Conservation (phyloP, 345 rosid species). For the Leavenworthia alabamica region DNA sequence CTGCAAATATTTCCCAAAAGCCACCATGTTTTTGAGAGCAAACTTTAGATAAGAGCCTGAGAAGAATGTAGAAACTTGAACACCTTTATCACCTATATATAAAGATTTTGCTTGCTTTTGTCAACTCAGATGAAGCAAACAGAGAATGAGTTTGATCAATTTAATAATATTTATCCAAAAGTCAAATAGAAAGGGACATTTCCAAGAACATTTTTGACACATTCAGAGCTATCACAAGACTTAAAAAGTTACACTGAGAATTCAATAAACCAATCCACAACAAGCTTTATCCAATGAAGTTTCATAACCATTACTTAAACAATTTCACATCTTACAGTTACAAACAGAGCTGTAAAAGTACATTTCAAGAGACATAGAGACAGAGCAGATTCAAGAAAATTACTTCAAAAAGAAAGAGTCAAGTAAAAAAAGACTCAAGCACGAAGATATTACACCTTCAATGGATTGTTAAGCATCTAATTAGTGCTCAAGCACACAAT, state of each 20-base stretch:
- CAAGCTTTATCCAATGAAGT: background rate
- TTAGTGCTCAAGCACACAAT: constrained; percentile 34
- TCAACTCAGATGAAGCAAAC: constrained; percentile 20
- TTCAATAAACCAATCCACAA: background rate
- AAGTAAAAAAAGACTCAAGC: constrained; percentile 19
- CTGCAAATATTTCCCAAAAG: constrained; percentile 83
- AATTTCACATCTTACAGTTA: background rate
- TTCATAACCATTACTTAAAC: background rate
- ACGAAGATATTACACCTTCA: constrained; percentile 19
- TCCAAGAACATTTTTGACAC: background rate
- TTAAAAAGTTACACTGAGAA: background rate
- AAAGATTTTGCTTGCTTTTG: constrained; percentile 17
- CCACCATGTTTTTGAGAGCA: constrained; percentile 56
- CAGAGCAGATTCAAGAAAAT: background rate
- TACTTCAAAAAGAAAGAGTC: constrained; percentile 15
- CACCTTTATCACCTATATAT: constrained; percentile 23
- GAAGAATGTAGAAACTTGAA: constrained; percentile 9
- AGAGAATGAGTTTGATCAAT: constrained; percentile 22
- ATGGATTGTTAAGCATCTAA: background rate
- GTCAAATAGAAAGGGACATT: constrained; percentile 21
- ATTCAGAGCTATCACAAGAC: constrained; percentile 2
- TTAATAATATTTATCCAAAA: constrained; percentile 20
- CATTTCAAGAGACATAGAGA: background rate
- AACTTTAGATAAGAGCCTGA: constrained; percentile 15
- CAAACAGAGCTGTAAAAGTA: background rate